Evolutionary conservation across 257 asterid species (phyloP), one percentile per base, ranked within the genome.

Genomic region (Salvia splendens): DNA sequence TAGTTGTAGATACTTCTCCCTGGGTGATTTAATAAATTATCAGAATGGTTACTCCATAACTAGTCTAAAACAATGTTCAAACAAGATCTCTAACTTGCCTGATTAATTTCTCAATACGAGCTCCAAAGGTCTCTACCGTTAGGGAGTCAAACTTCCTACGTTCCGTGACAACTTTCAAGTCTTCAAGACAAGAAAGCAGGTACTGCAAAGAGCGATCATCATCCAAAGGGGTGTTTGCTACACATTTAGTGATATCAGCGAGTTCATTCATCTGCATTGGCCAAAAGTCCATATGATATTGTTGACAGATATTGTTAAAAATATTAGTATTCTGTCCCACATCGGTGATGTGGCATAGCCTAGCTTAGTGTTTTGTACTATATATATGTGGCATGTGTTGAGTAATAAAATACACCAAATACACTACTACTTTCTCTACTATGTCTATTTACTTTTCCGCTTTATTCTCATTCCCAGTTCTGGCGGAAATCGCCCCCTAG

Each of bases 161-260:
- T 6, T 87, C 96, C 51, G 73, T 74, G 65, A 91, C 96, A 68
- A 81, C 88, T 80, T 87, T 91, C 89, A 94, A 83, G 81, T 94
- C 99, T 73, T 94, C 99, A 76, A 94, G 98, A 82, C 93, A 94
- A 69, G 96, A 78, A 68, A 94, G 89, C 75, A 94, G 79, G 84
- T 94, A 88, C 73, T 81, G 82, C 79, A 83, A 64, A 55, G 98
- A 84, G 48, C 84, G 86, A 57, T 94, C 98, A 82, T 91, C 96
- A 73, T 94, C 93, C 74, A 87, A 62, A 58, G 98, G 99, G 41
- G 96, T 79, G 73, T 87, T 85, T 33, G 96, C 96, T 47, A 85
- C 96, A 78, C 97, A 94, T 63, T 96, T 89, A 71, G 99, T 91
- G 66, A 94, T 91, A 79, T 94, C 99, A 74, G 98, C 96, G 77